Evolutionary conservation across 805 yeast species (phyloP), one percentile per base, ranked within the genome.

Genomic region (Saturnispora mendoncae): DNA sequence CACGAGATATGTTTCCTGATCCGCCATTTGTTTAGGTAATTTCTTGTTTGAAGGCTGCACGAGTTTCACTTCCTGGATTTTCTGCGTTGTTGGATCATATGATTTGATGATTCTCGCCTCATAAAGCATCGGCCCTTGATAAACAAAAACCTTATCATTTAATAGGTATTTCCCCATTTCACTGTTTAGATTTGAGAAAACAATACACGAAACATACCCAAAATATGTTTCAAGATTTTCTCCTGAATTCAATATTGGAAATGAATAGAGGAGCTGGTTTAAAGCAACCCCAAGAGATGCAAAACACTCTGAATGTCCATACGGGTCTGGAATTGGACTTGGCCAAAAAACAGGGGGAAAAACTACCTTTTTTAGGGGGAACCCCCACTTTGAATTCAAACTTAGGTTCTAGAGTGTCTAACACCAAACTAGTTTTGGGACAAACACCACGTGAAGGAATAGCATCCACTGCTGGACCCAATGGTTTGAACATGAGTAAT

Each of bases 71-170:
- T 65, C 56, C 44, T 58, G 55, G 6, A 72, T 63, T 20, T 57
- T 53, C 19, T 62, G 57, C 31, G 69, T 64, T 27, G 69, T 69
- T 0, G 80, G 76, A 41, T 77, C 75, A 56, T 78, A 84, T 1
- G 71, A 61, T 53, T 76, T 77, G 38, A 82, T 53, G 14, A 88
- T 73, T 53, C 83, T 84, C 47, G 96, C 95, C 60, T 87, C 95
- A 56, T 88, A 88, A 8, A 88, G 71, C 48, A 88, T 62, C 2
- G 95, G 94, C 0, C 96, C 97, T 56, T 88, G 97, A 60, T 74
- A 88, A 2, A 95, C 95, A 51, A 85, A 65, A 43, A 83, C 80
- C 49, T 62, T 50, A 7, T 50, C 50, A 9, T 48, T 49, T 4
- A 57, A 42, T 30, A 51, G 51, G 19, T 44, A 49, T n/a, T 35